Conservation (phyloP, 805 yeast species). For the Spathaspora passalidarum region DNA sequence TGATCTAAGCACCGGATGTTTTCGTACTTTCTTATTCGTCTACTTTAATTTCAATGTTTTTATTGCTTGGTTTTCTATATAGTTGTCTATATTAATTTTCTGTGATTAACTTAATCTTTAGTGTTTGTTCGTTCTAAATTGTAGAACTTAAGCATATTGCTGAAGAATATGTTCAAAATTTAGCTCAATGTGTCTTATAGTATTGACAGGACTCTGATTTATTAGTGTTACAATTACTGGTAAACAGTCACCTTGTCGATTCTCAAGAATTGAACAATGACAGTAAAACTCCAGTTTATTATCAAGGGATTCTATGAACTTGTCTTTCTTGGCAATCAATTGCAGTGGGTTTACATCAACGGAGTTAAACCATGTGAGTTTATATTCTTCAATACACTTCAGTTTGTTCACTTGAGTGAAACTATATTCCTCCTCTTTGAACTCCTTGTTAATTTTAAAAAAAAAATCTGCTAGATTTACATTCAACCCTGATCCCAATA, state of each 20-base stretch:
- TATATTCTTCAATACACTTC: conserved; percentile 1
- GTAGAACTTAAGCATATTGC: not conserved
- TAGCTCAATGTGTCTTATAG: conserved; percentile 6
- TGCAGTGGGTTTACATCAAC: conserved; percentile 8
- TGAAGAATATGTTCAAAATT: conserved; percentile 5
- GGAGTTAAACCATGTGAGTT: conserved; percentile 10
- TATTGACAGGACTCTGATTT: conserved; percentile 8
- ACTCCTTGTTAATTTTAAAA: conserved; percentile 10
- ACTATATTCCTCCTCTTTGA: conserved; percentile 1
- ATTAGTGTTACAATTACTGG: conserved; percentile 17
- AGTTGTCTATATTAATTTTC: not conserved
- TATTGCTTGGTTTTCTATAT: not conserved
- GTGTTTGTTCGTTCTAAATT: not conserved
- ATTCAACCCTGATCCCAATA: conserved; percentile 55
- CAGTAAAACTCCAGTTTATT: conserved; percentile 9
- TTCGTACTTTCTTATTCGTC: not conserved
- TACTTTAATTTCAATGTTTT: conserved; percentile 1
- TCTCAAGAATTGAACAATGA: conserved; percentile 9
- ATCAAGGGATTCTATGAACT: conserved; percentile 4
- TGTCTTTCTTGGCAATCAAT: conserved; percentile 3
- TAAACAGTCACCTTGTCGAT: conserved; percentile 4
- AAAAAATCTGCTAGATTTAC: conserved; percentile 19
- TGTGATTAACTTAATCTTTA: not conserved
- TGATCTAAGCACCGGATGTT: conserved; percentile 12
- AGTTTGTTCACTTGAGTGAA: not conserved